Evolutionary conservation across 345 rosid genomes (phyloP), one percentile per base, ranked within the genome.

Genomic region (Atalantia buxifolia): DNA sequence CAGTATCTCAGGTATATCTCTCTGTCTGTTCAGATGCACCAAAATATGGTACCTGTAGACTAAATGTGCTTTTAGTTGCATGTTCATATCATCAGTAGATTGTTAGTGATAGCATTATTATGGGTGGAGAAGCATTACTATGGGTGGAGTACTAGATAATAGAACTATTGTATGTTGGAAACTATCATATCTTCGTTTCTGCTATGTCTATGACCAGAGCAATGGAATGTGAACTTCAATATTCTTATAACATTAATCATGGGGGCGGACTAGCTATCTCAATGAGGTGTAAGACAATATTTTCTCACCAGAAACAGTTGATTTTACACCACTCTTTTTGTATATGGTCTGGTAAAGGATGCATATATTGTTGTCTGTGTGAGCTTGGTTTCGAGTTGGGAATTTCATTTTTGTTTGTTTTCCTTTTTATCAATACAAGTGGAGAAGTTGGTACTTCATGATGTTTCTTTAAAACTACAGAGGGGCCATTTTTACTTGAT

Each of bases 1-100:
- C 66, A 82, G 95, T 94, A 87, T 74, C 78, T 66, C 35, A 14
- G 24, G 2, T 42, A 40, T 70, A 53, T 65, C 69, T 76, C 72
- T 30, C 31, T 45, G 31, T 28, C 50, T 50, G 65, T 66, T 27
- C 57, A 77, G 48, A 69, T 63, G 69, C 57, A 25, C 60, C 78
- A 24, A 60, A 74, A 42, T 50, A 27, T 65, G 24, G 62, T 76
- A 12, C 71, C 60, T 56, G 7, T 9, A 22, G 59, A 36, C 24
- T 3, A 28, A 70, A 57, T 6, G 25, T 36, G 66, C 76, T 7
- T 56, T 72, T 72, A 24, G 10, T 31, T 50, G 50, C 9, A 7
- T 16, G 24, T 48, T 69, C 28, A 7, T 45, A 16, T 40, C 55
- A 40, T 24, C 55, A 12, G 9, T 68, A 40, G 18, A 24, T 22